Evolutionary conservation across 306 rosid species (phyloP), one percentile per base, ranked within the genome.

Genomic region (Trifolium repens): DNA sequence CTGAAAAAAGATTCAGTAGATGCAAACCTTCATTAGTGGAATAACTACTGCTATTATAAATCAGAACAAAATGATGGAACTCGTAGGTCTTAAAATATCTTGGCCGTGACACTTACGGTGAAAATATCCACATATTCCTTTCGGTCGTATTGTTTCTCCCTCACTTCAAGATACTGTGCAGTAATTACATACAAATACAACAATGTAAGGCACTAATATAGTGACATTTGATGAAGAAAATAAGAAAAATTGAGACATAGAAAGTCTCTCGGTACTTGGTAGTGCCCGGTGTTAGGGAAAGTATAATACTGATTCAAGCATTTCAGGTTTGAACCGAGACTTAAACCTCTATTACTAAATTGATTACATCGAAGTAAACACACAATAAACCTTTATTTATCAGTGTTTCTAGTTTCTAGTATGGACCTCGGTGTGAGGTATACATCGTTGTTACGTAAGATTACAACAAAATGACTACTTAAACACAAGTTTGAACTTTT

Each of bases 71-170:
- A 71, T 70, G 46, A 13, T 10, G 12, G 4, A 74, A 17, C 47
- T 47, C 14, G 47, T 61, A 12, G 10, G 10, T 22, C 39, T 37
- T 52, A 24, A 60, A 70, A 8, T 40, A 50, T 11, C 6, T 61
- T 32, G 43, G 55, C 52, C 47, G 17, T 32, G 74, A 60, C 52
- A 87, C 98, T 94, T 86, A 88, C 96, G 19, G 93, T 86, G 84
- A 84, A 94, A 81, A 91, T 64, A 78, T 94, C 93, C 24, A 90
- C 62, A 73, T 94, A 90, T 62, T 81, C 94, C 85, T 91, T 88
- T 82, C 83, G 68, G 86, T 94, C 97, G 30, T 90, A 90, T 85
- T 90, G 97, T 85, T 94, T 94, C 89, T 94, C 97, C 84, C 98
- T 85, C 80, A 87, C 98, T 81, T 89, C 98, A 43, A 94, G 84